phyloP scores from a whole-genome alignment of 176 grass and related monocot genomes.

The Zea luxurians region DNA sequence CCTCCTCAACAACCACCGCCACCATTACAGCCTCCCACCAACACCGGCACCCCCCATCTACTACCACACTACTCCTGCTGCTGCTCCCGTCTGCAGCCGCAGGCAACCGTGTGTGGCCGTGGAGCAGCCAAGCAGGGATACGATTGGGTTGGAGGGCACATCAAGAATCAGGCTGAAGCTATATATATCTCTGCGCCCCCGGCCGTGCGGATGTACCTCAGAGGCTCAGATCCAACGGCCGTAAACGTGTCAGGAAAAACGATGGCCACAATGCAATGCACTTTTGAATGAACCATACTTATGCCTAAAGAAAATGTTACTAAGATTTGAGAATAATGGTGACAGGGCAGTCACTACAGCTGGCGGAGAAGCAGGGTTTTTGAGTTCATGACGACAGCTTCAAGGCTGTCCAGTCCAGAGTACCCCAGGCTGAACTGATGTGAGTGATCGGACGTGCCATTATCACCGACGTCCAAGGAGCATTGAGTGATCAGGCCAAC shows the following conservation, averaged over 20 bases:
- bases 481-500: conserved; percentile 1
- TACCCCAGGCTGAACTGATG: neutral
- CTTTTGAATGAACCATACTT: no score
- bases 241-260: no score
- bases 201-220: no score
- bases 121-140: neutral
- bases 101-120: neutral
- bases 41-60: conserved; percentile 40
- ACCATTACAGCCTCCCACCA: conserved; percentile 47
- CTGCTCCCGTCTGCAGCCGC: neutral
- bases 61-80: conserved; percentile 36
- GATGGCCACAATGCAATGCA: no score
- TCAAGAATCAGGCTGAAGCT: neutral
- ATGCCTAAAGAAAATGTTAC: no score
- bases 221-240: no score
- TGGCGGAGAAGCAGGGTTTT: neutral
- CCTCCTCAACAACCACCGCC: conserved; percentile 45
- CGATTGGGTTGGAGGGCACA: neutral
- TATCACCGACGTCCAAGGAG: conserved; percentile 14
- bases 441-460: conserved; percentile 14
- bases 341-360: neutral
- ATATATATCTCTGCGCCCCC: no score
- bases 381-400: neutral
- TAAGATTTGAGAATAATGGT: neutral
- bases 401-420: neutral